A percentile compares a stretch with the other conserved stretches of the same genome.
Evolutionary conservation across 2,329 filamentous ascomycete species (phyloP).

Genomic region (Colletotrichum chlorophyti): DNA sequence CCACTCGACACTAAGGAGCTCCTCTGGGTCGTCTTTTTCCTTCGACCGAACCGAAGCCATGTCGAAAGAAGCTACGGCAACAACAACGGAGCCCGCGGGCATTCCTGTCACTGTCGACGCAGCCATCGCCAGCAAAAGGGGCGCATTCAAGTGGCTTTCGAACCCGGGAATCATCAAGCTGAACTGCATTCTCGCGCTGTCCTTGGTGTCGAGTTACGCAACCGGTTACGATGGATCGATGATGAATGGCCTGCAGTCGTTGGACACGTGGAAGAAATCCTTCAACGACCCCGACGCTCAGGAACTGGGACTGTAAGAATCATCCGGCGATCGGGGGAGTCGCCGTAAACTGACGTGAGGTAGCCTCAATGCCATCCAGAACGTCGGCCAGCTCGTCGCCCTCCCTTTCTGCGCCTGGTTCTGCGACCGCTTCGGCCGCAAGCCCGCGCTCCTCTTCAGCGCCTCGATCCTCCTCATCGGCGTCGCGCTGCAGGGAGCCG

Average conservation of each 20-base stretch:
- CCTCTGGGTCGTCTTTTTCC: background rate
- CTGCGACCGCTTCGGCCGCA: slow-evolving; percentile 37
- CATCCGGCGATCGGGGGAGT: background rate
- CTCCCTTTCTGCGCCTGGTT: slow-evolving; percentile 39
- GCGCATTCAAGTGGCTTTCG: slow-evolving; percentile 8
- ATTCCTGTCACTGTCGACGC: slow-evolving; percentile 22
- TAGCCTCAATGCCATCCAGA: slow-evolving; percentile 39
- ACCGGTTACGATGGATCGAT: slow-evolving; percentile 42
- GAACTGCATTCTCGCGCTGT: slow-evolving; percentile 11
- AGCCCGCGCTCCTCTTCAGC: slow-evolving; percentile 31
- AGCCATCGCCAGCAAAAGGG: slow-evolving; percentile 13
- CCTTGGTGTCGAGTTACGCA: slow-evolving; percentile 20
- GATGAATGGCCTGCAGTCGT: slow-evolving; percentile 49
- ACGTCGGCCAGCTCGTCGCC: slow-evolving; percentile 42
- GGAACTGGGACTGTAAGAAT: slow-evolving; percentile 34
- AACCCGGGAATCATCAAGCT: slow-evolving; percentile 21
- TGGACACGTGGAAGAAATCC: slow-evolving; percentile 43
- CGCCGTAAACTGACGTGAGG: background rate
- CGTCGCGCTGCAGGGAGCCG: slow-evolving; percentile 47
- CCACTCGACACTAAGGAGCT: too few species aligned
- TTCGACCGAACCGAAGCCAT: background rate
- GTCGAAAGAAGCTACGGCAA: background rate
- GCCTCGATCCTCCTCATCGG: slow-evolving; percentile 44
- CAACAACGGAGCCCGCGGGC: background rate
- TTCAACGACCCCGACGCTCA: slow-evolving; percentile 39